Percentiles rank a stretch among this genome's conserved stretches.
These are phyloP conservation scores for Claviceps digitariae DNA, from an alignment of 2,329 filamentous ascomycete genomes.

Conservation along the genomic window DNA sequence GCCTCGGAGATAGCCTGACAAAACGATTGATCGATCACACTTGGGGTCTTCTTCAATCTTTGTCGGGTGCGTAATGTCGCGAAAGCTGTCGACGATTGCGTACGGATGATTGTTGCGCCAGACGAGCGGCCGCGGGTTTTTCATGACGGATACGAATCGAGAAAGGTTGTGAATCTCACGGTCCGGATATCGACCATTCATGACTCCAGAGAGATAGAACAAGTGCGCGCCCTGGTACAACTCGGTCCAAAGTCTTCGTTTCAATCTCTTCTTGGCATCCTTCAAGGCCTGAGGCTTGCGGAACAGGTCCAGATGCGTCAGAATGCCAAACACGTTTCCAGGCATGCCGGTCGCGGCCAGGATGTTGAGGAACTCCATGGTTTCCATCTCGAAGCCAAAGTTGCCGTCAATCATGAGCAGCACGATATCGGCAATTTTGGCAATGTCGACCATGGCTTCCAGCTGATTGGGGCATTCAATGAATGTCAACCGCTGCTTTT, in stretches of 20 bases:
- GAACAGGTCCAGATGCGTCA: conserved; percentile 94
- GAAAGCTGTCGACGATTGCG: conserved; percentile 80
- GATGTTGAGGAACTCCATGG: conserved; percentile 97
- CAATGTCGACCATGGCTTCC: conserved; percentile 90
- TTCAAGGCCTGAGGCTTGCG: conserved; percentile 83
- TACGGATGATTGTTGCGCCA: conserved; percentile 98
- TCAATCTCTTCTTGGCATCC: conserved; percentile 89
- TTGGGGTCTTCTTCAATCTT: conserved; percentile 78
- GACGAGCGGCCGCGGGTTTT: conserved; percentile 88
- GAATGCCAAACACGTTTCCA: conserved; percentile 92
- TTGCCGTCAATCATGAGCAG: conserved; percentile 98
- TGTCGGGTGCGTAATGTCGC: conserved; percentile 89
- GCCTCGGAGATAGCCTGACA: conserved; percentile 88
- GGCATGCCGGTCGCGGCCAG: conserved; percentile 94
- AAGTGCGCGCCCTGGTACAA: conserved; percentile 93
- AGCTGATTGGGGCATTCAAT: conserved; percentile 95
- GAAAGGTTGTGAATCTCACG: conserved; percentile 92
- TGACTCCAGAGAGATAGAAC: conserved; percentile 91
- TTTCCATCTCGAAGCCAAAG: conserved; percentile 99
- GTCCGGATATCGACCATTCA: conserved; percentile 94
- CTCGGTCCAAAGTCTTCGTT: conserved; percentile 93
- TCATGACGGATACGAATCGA: conserved; percentile 95
- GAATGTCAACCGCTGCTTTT: conserved; percentile 87
- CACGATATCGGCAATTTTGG: conserved; percentile 95
- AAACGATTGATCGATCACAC: conserved; percentile 78